Evolutionary conservation across 1,284 basidiomycete genomes (phyloP), one percentile per base, ranked within the genome.

Genomic region (Moesziomyces sp.): DNA sequence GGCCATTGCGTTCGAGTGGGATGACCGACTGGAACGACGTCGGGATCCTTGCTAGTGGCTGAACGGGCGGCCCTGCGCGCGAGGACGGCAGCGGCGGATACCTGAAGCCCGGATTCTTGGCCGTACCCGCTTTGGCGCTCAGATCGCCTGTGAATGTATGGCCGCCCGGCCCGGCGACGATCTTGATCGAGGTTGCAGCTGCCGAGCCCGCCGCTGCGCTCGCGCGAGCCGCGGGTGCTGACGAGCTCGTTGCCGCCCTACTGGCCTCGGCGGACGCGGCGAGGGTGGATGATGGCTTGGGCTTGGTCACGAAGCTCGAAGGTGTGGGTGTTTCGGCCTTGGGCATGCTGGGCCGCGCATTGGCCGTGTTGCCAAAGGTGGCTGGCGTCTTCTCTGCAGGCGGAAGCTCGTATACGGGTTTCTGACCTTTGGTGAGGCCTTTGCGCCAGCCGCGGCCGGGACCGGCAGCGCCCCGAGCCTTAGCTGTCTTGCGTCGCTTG

Each of bases 371-470:
- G 28, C 65, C 66, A 44, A 74, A 74, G 1, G 58, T 58, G 3
- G 75, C 65, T 9, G 77, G 73, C 34, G 74, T 77, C 19, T 50
- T 45, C n/a, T 68, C 70, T 34, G 65, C 52, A 1, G 65, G 61
- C 2, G 79, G 79, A 8, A 75, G 65, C 49, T 76, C 71, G 57
- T 83, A 83, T 0, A 81, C 76, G 3, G 81, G 80, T 46, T 83
- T 83, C 52, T 81, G 78, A 10, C 80, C 81, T 44, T 81, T 82
- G 13, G 77, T 79, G n/a, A 83, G 57, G 8, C 81, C 81, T 44
- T 81, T 82, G 23, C 81, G 73, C 81, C 81, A 83, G 1, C 80
- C 80, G 43, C 80, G 57, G 8, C 81, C 81, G 2, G 81, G 81
- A 14, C 81, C 81, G n/a, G 79, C 71, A 0, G 81, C 80, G 23